These are phyloP conservation scores for Bruguiera sexangula DNA, from an alignment of 345 rosid genomes.

Conservation along the genomic window DNA sequence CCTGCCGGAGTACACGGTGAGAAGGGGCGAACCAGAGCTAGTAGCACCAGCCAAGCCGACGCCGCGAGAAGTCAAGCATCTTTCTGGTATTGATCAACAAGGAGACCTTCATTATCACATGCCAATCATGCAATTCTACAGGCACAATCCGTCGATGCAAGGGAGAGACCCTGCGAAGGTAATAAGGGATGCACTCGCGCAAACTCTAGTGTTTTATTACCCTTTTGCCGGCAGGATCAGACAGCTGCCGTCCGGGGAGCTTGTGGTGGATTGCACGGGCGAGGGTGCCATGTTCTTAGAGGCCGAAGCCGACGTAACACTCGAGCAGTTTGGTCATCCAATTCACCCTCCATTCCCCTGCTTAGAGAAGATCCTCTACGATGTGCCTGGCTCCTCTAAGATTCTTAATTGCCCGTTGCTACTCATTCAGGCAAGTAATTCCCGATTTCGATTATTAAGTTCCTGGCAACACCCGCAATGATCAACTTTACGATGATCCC, in stretches of 20 bases:
- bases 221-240: slow-evolving; percentile 4
- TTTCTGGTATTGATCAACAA: slow-evolving; percentile 18
- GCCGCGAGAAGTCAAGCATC: slow-evolving; percentile 2
- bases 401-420: slow-evolving; percentile 3
- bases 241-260: too few species aligned
- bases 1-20: too few species aligned
- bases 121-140: slow-evolving; percentile 1
- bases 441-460: too few species aligned
- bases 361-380: slow-evolving; percentile 6
- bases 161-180: slow-evolving; percentile 6
- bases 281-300: slow-evolving; percentile 5
- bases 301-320: slow-evolving; percentile 12
- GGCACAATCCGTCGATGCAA: slow-evolving; percentile 5
- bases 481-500: too few species aligned
- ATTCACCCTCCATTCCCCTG: slow-evolving; percentile 11
- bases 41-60: slow-evolving; percentile 14
- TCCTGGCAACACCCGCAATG: too few species aligned
- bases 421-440: slow-evolving; percentile 10
- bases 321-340: not conserved
- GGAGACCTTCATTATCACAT: not conserved
- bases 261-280: too few species aligned
- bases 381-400: not conserved
- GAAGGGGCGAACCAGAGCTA: too few species aligned
- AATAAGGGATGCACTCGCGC: slow-evolving; percentile 1
- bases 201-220: slow-evolving; percentile 3